These are phyloP conservation scores for Halteria grandinella DNA, from an alignment of 73 alveolate genomes.

Conservation along the genomic window DNA sequence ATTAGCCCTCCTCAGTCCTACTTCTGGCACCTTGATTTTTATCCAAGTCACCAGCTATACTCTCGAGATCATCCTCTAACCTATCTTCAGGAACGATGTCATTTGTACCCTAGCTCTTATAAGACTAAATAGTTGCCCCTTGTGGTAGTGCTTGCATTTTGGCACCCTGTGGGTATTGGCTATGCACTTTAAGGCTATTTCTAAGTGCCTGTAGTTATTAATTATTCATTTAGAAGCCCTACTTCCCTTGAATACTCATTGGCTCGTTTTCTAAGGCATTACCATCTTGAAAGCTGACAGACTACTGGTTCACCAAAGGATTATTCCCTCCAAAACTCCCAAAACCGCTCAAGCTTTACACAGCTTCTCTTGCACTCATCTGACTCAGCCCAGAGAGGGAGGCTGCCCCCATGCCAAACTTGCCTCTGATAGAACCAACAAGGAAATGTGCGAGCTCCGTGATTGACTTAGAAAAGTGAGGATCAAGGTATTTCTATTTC, in stretches of 20 bases:
- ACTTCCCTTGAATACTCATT: too few relatives aligned
- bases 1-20: background rate
- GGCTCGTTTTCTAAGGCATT: conserved; percentile 15
- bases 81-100: background rate
- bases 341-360: too few relatives aligned
- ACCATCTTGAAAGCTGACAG: background rate
- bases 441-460: conserved; percentile 9
- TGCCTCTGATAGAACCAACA: background rate
- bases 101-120: conserved; percentile 2
- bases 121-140: too few relatives aligned
- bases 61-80: background rate
- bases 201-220: too few relatives aligned
- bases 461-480: conserved; percentile 26
- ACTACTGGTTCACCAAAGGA: background rate
- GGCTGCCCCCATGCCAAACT: background rate
- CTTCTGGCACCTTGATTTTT: background rate
- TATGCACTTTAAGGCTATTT: background rate
- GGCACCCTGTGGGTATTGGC: background rate
- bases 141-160: too few relatives aligned
- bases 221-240: too few relatives aligned
- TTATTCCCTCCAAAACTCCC: background rate
- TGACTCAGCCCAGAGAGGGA: conserved; percentile 36
- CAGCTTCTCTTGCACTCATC: background rate
- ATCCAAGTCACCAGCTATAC: background rate
- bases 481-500: conserved; percentile 28